Evolutionary conservation across 2,329 filamentous ascomycete species (phyloP), one percentile per base, ranked within the genome.

Genomic region (Aureobasidium sp.): DNA sequence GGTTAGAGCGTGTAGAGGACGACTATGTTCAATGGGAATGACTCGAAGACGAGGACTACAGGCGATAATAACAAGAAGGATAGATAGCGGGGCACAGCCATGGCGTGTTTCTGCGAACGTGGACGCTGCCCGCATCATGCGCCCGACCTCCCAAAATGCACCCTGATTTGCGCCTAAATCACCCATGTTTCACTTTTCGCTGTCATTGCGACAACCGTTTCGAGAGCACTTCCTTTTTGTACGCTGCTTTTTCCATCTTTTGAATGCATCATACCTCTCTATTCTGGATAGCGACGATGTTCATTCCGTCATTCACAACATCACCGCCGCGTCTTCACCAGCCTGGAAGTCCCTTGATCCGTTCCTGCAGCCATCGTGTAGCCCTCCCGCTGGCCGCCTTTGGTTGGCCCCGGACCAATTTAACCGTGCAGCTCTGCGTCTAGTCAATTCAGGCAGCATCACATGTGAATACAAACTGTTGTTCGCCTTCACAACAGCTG

Each of bases 341-440:
- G 14, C 1, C 22, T 5, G 15, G 22, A 31, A 35, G 19, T 57
- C 42, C 19, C 54, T 44, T 48, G 42, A 14, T 15, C 47, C 11
- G 47, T 50, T 50, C 47, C 47, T 50, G 47, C 47, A 50, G 47
- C 8, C 22, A 22, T 48, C 45, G 45, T 48, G 7, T 39, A 47
- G 40, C 53, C 35, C 14, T 45, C 7, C 53, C 39, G 53, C 19
- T 37, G 35, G 37, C 27, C 12, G 40, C 29, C 29, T 48, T n/a
- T 59, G 54, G 48, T 59, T 59, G 54, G 54, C 12, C 22, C 17
- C 24, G 54, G 11, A 19, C 6, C 29, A 27, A 19, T 48, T 59
- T 59, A 48, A 48, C 40, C 54, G 54, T 58, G 42, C 54, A 58
- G 54, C 54, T 48, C 15, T 27, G 44, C 14, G 14, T 33, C 40